phyloP scores from a whole-genome alignment of 73 alveolate species.

The Stentor coeruleus region DNA sequence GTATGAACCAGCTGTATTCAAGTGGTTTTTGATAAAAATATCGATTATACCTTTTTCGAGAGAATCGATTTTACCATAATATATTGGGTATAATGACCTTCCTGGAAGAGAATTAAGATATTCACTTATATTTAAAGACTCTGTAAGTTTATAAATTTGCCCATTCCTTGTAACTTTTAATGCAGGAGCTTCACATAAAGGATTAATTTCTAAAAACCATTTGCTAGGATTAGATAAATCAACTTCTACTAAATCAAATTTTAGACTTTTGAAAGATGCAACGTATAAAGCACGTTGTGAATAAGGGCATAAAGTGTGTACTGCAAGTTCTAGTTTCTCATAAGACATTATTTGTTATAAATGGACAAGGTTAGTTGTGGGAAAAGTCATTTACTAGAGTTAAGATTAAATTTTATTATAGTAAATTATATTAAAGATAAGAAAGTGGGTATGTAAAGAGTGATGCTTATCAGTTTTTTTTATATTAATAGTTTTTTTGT shows the following conservation, averaged over 20 bases:
- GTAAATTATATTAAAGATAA: too few relatives aligned
- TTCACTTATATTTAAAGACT: neutral
- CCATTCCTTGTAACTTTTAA: neutral
- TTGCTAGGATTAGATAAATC: neutral
- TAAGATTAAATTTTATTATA: too few relatives aligned
- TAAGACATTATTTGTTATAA: too few relatives aligned
- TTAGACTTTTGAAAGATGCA: neutral
- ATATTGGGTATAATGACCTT: neutral
- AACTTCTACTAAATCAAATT: neutral
- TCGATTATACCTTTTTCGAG: neutral
- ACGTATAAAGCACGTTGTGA: constrained; percentile 24
- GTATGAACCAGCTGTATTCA: neutral
- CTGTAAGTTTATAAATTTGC: neutral
- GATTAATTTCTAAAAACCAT: neutral
- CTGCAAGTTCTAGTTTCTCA: neutral
- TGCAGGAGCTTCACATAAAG: constrained; percentile 13
- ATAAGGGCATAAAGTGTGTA: constrained; percentile 12
- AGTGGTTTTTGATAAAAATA: too few relatives aligned
- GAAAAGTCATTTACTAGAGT: too few relatives aligned
- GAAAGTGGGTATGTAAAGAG: too few relatives aligned
- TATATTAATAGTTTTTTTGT: too few relatives aligned
- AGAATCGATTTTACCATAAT: neutral
- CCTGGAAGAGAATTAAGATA: constrained; percentile 18
- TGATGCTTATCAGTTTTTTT: too few relatives aligned
- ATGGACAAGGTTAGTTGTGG: too few relatives aligned